Evolutionary conservation across 495 filamentous ascomycete species (phyloP).

Genomic region (Penicillium dipodomyicola): DNA sequence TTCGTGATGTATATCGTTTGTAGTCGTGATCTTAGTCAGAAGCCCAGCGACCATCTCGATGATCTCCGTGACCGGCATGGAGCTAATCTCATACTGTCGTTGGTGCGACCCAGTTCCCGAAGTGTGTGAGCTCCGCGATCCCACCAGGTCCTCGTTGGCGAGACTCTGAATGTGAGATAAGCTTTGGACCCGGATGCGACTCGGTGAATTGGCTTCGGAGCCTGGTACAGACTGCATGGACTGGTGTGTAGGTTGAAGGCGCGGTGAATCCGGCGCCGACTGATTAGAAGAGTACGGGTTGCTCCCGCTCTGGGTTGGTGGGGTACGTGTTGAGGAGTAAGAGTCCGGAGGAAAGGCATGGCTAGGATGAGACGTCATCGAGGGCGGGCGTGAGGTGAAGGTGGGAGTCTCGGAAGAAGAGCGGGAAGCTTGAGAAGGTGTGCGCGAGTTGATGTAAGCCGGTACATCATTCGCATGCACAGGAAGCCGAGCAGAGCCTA

Average conservation of each 20-base stretch:
- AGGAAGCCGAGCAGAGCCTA: conserved; percentile 38
- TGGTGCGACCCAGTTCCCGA: conserved; percentile 48
- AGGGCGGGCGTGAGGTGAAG: conserved; percentile 23
- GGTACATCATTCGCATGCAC: conserved; percentile 40
- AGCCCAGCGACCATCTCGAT: conserved; percentile 99
- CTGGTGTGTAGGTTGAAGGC: conserved; percentile 50
- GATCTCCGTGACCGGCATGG: conserved; percentile 95
- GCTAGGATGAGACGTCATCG: conserved; percentile 35
- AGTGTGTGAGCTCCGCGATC: conserved; percentile 39
- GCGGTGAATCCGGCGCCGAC: conserved; percentile 52
- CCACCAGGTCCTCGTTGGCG: conserved; percentile 68
- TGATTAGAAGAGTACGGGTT: conserved; percentile 19
- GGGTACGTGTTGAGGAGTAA: conserved; percentile 25
- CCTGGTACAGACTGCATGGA: conserved; percentile 51
- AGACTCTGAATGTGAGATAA: conserved; percentile 88
- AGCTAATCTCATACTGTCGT: conserved; percentile 89
- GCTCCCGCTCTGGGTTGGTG: conserved; percentile 8
- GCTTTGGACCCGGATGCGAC: conserved; percentile 77
- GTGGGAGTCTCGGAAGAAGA: conserved; percentile 30
- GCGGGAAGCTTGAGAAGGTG: conserved; percentile 28
- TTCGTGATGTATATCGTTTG: conserved; percentile 93
- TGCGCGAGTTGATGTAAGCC: conserved; percentile 41
- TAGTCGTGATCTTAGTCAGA: conserved; percentile 95
- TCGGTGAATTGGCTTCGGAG: conserved; percentile 62
- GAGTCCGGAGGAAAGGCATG: conserved; percentile 23